Base-by-base conservation (phyloP, 2,329 filamentous ascomycete genomes). In the Hypoxylon sp. region DNA sequence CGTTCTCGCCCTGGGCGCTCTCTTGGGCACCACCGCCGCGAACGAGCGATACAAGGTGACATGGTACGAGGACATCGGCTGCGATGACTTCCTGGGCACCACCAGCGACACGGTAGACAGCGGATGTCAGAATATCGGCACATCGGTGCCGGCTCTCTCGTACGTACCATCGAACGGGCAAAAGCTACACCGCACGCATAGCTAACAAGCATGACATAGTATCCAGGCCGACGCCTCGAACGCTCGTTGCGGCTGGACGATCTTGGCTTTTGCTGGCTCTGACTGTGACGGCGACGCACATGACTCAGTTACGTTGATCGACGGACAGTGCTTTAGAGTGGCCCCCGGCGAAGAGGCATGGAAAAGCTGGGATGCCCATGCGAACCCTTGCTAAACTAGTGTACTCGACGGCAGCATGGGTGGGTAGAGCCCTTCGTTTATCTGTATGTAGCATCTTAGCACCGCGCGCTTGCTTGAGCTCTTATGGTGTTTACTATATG, bases 61-160 rank as follows among this genome's bases (percentile, higher is more conserved):
- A 14, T 24, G 20, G 42, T 45, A 45, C 20, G 20, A 24, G 14
- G 42, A 45, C 42, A 26, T 26, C n/a, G 18, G 18, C 42, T 45
- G 42, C 42, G 20, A 26, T n/a, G 42, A 45, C 14, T 45, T 45
- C 42, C 42, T 45, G 3, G 42, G 42, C 42, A 45, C 42, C 9
- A 24, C 18, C 4, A 45, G 42, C 42, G 14, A n/a, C 20, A 5
- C 4, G 1, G 8, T 12, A 26, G 20, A 14, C 20, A 26, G 22
- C 18, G 42, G 42, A n/a, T 45, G 42, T 11, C 18, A 12, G 6
- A 45, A 45, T 9, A 22, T 45, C 12, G 20, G 20, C 14, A 12
- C 20, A 16, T 45, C 42, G 9, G 42, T 45, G 18, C 14, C 14
- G 5, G n/a, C 22, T 24, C 42, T n/a, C 20, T 45, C 42, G 42